Conservation (phyloP, 108 stramenopile genomes). For the Cyclotella kingstonii region DNA sequence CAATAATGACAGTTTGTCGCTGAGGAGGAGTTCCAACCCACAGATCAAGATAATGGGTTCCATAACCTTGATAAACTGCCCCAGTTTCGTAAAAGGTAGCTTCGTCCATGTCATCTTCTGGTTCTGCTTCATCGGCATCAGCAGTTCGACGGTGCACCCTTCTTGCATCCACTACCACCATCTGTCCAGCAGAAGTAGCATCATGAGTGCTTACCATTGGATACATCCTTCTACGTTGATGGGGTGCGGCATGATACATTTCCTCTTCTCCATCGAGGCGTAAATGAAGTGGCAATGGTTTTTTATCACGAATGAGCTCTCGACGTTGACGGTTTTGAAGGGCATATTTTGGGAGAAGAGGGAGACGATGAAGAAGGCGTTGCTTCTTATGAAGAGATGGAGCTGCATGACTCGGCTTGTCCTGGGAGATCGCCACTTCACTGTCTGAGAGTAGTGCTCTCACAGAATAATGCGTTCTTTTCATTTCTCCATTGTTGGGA, state of each 20-base stretch:
- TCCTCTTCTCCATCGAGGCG: constrained; percentile 15
- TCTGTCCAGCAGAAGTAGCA: background rate
- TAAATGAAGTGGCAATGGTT: constrained; percentile 29
- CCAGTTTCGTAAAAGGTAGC: constrained; percentile 12
- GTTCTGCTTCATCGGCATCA: background rate
- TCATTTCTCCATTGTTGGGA: too few relatives aligned
- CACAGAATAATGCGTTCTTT: too few relatives aligned
- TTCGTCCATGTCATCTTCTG: constrained; percentile 5
- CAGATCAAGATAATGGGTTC: constrained; percentile 87
- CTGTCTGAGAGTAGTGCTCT: background rate
- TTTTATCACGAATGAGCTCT: constrained; percentile 13
- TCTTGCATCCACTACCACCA: constrained; percentile 1
- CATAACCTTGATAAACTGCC: constrained; percentile 72
- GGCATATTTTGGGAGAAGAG: constrained; percentile 33
- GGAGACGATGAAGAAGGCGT: constrained; percentile 15
- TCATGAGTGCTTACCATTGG: background rate
- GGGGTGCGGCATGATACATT: constrained; percentile 15
- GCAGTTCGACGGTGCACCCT: background rate
- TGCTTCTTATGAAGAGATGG: too few relatives aligned
- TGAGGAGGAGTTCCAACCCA: constrained; percentile 89
- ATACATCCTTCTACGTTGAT: constrained; percentile 31
- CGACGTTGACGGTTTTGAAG: constrained; percentile 34
- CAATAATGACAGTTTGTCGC: constrained; percentile 90
- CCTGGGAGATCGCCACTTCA: background rate
- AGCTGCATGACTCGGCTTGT: background rate